Percentiles rank a stretch among this genome's conserved stretches.
phyloP scores from a whole-genome alignment of 2,329 filamentous ascomycete genomes.

The Penicillium occitanis region DNA sequence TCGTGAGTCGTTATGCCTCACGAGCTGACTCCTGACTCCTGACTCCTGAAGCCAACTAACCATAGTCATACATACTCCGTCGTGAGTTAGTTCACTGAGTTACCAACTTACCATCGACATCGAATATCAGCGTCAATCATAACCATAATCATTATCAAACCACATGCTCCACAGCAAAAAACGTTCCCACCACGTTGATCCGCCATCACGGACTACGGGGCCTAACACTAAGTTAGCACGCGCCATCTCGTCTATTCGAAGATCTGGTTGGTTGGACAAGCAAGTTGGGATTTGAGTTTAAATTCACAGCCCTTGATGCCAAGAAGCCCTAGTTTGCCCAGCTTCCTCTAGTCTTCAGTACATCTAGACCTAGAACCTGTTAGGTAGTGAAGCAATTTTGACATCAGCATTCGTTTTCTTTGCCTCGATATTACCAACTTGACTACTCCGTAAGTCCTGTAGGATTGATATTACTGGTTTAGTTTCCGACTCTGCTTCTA shows the following conservation, averaged over 20 bases:
- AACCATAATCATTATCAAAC: not conserved
- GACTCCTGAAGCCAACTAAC: not conserved
- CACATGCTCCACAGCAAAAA: not conserved
- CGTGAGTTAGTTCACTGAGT: not conserved
- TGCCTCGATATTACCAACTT: not conserved
- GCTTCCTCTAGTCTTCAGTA: not conserved
- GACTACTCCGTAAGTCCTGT: not conserved
- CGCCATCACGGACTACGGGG: not conserved
- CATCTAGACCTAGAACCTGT: not conserved
- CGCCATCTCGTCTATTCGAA: conserved; percentile 2
- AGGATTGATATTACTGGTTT: not conserved
- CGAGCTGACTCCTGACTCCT: not conserved
- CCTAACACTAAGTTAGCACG: not conserved
- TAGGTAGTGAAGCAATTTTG: not conserved
- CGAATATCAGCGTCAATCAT: not conserved
- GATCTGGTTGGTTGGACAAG: not conserved
- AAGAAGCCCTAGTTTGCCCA: not conserved
- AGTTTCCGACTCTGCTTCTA: not conserved
- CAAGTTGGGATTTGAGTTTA: not conserved
- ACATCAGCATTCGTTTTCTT: not conserved
- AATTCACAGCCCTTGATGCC: not conserved
- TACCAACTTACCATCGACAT: not conserved
- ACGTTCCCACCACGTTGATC: not conserved
- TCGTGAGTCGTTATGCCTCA: not conserved
- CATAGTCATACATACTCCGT: not conserved